These are phyloP conservation scores for Bauhinia variegata DNA, from an alignment of 306 rosid genomes.

Conservation along the genomic window DNA sequence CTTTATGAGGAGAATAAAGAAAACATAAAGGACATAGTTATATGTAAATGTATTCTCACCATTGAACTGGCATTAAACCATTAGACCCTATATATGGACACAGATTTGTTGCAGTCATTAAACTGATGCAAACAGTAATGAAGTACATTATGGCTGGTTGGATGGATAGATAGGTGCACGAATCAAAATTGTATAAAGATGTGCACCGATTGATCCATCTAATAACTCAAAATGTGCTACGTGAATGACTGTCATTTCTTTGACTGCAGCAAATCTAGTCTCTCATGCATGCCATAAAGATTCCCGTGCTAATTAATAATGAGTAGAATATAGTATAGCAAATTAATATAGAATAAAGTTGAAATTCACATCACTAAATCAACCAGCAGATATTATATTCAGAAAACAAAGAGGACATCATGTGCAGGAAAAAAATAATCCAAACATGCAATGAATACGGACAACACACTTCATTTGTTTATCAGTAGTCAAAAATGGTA, in stretches of 20 bases:
- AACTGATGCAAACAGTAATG: too few species aligned
- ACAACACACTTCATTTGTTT: slow-evolving; percentile 46
- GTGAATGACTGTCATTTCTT: too few species aligned
- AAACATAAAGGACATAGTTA: neutral
- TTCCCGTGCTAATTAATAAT: neutral
- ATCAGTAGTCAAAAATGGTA: slow-evolving; percentile 40
- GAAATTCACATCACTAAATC: slow-evolving; percentile 52
- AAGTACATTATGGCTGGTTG: too few species aligned
- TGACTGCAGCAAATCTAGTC: too few species aligned
- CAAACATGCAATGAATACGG: slow-evolving; percentile 58
- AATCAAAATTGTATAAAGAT: too few species aligned
- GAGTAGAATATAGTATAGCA: neutral
- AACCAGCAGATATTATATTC: slow-evolving; percentile 23
- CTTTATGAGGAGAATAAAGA: too few species aligned
- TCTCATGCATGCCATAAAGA: slow-evolving; percentile 7
- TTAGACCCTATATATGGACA: too few species aligned
- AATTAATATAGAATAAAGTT: slow-evolving; percentile 13
- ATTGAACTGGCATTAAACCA: neutral
- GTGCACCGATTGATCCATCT: too few species aligned
- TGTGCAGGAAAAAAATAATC: slow-evolving; percentile 48
- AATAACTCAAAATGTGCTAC: too few species aligned
- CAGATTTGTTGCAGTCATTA: too few species aligned
- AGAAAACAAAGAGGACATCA: slow-evolving; percentile 51
- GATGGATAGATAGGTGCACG: too few species aligned
- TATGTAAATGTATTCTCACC: neutral